phyloP scores from a whole-genome alignment of 306 rosid genomes.

The Medicago arabica region DNA sequence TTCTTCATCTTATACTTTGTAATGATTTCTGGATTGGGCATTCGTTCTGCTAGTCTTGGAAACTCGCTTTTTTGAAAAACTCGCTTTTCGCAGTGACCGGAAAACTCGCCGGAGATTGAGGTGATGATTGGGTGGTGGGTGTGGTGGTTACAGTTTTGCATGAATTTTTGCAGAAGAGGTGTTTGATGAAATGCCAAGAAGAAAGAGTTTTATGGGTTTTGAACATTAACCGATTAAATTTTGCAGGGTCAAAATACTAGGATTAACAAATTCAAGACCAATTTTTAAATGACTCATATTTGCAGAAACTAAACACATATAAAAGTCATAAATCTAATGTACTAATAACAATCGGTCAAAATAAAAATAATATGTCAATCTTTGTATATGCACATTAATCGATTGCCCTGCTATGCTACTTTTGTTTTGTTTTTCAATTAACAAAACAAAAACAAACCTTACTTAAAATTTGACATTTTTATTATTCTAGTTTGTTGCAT shows the following conservation, averaged over 20 bases:
- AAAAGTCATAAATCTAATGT: too few species aligned
- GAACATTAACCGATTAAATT: too few species aligned
- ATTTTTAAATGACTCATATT: too few species aligned
- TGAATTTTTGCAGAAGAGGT: conserved; percentile 65
- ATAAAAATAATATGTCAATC: not conserved
- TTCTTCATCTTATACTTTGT: conserved; percentile 35
- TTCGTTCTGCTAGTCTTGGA: conserved; percentile 20
- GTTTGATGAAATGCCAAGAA: conserved; percentile 83
- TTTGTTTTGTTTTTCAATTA: not conserved
- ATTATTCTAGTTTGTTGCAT: too few species aligned
- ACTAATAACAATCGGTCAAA: not conserved
- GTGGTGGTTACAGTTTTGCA: conserved; percentile 45
- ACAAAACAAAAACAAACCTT: not conserved
- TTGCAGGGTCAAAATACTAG: too few species aligned
- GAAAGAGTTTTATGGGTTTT: conserved; percentile 69
- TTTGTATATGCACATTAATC: not conserved
- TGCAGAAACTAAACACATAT: too few species aligned
- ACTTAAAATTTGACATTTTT: not conserved
- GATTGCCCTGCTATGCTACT: not conserved
- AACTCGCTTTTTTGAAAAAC: too few species aligned
- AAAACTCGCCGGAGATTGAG: too few species aligned
- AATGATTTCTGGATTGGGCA: conserved; percentile 27
- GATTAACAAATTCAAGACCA: too few species aligned
- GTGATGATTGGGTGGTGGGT: conserved; percentile 40
- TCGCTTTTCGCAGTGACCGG: too few species aligned